These are phyloP conservation scores for Neurospora sp. DNA, from an alignment of 495 filamentous ascomycete genomes.

Conservation along the genomic window DNA sequence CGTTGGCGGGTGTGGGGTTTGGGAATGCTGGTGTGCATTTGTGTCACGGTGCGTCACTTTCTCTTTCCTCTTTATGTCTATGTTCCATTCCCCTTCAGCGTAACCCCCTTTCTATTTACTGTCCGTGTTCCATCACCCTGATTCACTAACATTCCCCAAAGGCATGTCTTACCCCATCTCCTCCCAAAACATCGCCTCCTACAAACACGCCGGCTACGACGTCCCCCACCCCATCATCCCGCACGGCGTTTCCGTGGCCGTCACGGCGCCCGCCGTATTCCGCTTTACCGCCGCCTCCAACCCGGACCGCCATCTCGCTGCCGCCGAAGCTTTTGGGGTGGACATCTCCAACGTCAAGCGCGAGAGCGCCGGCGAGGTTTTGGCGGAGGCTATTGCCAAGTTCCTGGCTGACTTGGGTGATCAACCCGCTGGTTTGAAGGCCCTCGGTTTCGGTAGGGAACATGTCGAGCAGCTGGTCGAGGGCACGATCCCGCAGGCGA, in stretches of 20 bases:
- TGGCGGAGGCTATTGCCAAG: slow-evolving; percentile 66
- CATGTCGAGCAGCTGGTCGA: slow-evolving; percentile 80
- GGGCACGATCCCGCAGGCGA: slow-evolving; percentile 81
- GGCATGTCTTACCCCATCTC: slow-evolving; percentile 94
- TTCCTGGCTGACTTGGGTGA: slow-evolving; percentile 79
- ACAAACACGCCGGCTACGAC: slow-evolving; percentile 75
- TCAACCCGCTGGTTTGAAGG: slow-evolving; percentile 79
- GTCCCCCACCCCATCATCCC: slow-evolving; percentile 73
- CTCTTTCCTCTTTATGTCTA: too few species aligned
- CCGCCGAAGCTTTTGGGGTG: slow-evolving; percentile 84
- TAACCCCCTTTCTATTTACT: too few species aligned
- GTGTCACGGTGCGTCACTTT: slow-evolving; percentile 56
- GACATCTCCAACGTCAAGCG: slow-evolving; percentile 77
- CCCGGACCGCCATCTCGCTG: slow-evolving; percentile 79
- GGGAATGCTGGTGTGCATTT: slow-evolving; percentile 96
- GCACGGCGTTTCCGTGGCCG: slow-evolving; percentile 90
- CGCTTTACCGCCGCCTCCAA: slow-evolving; percentile 83
- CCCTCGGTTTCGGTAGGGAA: slow-evolving; percentile 61
- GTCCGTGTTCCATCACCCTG: too few species aligned
- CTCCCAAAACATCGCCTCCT: slow-evolving; percentile 73
- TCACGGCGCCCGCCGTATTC: slow-evolving; percentile 91
- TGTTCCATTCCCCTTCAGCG: too few species aligned
- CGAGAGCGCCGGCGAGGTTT: slow-evolving; percentile 77
- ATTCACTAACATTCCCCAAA: slow-evolving; percentile 3
- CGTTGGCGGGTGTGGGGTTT: slow-evolving; percentile 89